These are phyloP conservation scores for Knufia petricola DNA, from an alignment of 2,329 filamentous ascomycete species.

Conservation along the genomic window DNA sequence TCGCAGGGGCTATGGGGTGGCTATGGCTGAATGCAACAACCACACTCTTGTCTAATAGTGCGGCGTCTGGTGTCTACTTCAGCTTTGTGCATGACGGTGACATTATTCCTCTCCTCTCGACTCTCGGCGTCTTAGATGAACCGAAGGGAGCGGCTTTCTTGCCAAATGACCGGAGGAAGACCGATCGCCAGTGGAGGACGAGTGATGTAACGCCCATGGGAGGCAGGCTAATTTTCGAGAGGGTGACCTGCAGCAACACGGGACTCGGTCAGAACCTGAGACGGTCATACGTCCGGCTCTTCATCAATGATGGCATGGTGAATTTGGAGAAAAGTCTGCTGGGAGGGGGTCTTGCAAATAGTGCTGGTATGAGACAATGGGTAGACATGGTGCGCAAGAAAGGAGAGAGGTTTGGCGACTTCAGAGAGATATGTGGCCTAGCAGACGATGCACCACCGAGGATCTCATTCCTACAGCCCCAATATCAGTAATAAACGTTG, in stretches of 20 bases:
- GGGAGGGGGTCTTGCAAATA: slow-evolving; percentile 31
- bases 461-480: slow-evolving; percentile 44
- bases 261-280: slow-evolving; percentile 13
- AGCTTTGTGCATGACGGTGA: slow-evolving; percentile 54
- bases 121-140: slow-evolving; percentile 36
- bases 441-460: slow-evolving; percentile 30
- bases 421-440: slow-evolving; percentile 41
- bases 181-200: slow-evolving; percentile 43
- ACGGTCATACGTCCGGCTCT: slow-evolving; percentile 40
- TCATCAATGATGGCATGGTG: slow-evolving; percentile 49
- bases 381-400: slow-evolving; percentile 31
- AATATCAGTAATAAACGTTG: slow-evolving; percentile 6
- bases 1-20: slow-evolving; percentile 46
- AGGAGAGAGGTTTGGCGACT: slow-evolving; percentile 38
- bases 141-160: slow-evolving; percentile 35
- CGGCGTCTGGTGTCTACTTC: slow-evolving; percentile 38
- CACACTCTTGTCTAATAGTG: slow-evolving; percentile 38
- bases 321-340: slow-evolving; percentile 26
- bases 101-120: slow-evolving; percentile 46
- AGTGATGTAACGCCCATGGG: slow-evolving; percentile 50
- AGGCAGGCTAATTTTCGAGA: slow-evolving; percentile 45
- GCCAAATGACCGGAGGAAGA: slow-evolving; percentile 37
- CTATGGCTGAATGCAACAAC: slow-evolving; percentile 50
- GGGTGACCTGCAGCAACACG: slow-evolving; percentile 35
- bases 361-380: slow-evolving; percentile 36